Evolutionary conservation across 2,329 filamentous ascomycete genomes (phyloP).

Genomic region (Aspergillus aculeatinus): DNA sequence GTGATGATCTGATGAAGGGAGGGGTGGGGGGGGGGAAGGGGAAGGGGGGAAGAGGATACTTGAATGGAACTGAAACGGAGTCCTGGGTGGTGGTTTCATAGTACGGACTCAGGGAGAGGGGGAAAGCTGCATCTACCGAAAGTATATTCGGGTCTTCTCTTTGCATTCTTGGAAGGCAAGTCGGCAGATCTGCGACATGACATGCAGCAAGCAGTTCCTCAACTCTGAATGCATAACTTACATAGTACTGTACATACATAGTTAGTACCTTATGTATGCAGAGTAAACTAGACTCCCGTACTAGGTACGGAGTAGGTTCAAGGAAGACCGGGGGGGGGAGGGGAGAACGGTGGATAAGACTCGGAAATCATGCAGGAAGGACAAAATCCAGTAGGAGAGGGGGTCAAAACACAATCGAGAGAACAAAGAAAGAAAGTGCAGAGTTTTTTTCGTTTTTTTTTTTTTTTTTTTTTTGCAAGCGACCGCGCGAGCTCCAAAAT

Average conservation of each 20-base stretch:
- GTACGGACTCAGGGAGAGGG: background rate
- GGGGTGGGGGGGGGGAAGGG: too few species aligned
- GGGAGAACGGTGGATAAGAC: too few species aligned
- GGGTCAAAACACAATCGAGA: too few species aligned
- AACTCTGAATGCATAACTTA: background rate
- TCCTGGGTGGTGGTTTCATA: background rate
- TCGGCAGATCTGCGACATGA: background rate
- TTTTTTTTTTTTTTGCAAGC: too few species aligned
- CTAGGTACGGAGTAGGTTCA: too few species aligned
- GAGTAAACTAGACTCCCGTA: too few species aligned
- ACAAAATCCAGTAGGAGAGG: too few species aligned
- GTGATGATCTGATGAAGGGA: background rate
- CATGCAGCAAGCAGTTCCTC: background rate
- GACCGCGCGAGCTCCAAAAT: too few species aligned
- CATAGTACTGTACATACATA: too few species aligned
- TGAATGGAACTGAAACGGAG: background rate
- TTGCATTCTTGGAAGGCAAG: background rate
- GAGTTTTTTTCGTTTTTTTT: background rate
- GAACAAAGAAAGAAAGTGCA: background rate
- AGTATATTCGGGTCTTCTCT: background rate
- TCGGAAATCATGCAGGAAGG: too few species aligned
- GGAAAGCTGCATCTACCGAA: background rate
- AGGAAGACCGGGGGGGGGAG: too few species aligned
- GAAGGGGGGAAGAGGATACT: background rate
- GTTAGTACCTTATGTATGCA: too few species aligned